Conservation (phyloP, 371 early-diverging fungal genomes). For the Sporodiniella umbellata region DNA sequence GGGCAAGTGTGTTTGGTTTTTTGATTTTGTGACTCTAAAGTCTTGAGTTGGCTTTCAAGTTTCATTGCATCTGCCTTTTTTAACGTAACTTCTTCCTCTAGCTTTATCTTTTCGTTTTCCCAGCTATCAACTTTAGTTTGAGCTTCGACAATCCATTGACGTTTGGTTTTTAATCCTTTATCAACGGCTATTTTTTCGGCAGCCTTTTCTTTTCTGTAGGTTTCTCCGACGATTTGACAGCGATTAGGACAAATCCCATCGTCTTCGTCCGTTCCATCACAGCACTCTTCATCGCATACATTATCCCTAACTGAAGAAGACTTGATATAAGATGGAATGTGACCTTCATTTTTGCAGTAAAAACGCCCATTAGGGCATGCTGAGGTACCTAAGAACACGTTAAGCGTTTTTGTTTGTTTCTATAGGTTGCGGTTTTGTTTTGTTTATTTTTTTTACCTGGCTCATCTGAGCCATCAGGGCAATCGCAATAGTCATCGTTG, state of each 20-base stretch:
- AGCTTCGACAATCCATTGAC: slow-evolving; percentile 29
- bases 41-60: slow-evolving; percentile 19
- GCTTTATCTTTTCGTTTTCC: slow-evolving; percentile 29
- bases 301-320: slow-evolving; percentile 89
- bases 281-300: slow-evolving; percentile 91
- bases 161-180: slow-evolving; percentile 29
- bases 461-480: slow-evolving; percentile 92
- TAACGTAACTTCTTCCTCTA: slow-evolving; percentile 31
- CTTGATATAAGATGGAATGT: slow-evolving; percentile 65
- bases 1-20: slow-evolving; percentile 13
- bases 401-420: background rate
- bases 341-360: slow-evolving; percentile 81
- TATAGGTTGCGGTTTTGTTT: background rate
- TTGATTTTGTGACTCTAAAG: slow-evolving; percentile 3
- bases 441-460: slow-evolving; percentile 58
- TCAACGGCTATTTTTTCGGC: slow-evolving; percentile 25
- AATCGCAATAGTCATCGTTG: slow-evolving; percentile 97
- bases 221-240: slow-evolving; percentile 63
- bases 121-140: slow-evolving; percentile 32
- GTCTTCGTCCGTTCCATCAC: slow-evolving; percentile 92
- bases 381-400: slow-evolving; percentile 76
- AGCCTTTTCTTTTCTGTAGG: slow-evolving; percentile 36
- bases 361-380: slow-evolving; percentile 82
- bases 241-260: slow-evolving; percentile 66
- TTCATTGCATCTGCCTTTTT: slow-evolving; percentile 25